Conservation (phyloP, 2,329 filamentous ascomycete genomes). For the Macrophomina phaseolina region DNA sequence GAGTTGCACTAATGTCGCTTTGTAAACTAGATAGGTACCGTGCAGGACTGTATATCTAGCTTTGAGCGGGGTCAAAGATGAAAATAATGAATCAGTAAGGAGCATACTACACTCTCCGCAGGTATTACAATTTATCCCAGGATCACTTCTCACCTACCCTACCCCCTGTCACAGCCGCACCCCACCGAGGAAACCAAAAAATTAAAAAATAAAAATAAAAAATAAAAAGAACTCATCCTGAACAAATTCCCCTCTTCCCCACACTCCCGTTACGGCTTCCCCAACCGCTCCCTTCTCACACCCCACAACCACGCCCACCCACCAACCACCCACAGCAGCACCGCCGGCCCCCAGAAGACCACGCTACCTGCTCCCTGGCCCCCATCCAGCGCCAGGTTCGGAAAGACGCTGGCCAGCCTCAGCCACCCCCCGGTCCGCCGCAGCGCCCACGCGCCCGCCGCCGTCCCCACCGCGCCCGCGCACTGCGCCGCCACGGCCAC, state of each 20-base stretch:
- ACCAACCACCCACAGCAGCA: not conserved
- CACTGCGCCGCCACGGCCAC: not conserved
- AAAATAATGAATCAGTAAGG: too few relatives aligned
- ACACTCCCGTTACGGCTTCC: not conserved
- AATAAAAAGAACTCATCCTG: not conserved
- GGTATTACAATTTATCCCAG: too few relatives aligned
- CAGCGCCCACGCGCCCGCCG: not conserved
- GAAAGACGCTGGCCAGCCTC: not conserved
- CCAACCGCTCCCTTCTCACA: not conserved
- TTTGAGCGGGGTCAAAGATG: too few relatives aligned
- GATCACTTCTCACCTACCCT: too few relatives aligned
- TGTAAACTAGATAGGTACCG: too few relatives aligned
- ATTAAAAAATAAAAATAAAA: not conserved
- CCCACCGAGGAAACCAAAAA: not conserved
- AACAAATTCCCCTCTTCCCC: too few relatives aligned
- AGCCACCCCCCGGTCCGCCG: not conserved
- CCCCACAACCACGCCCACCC: not conserved
- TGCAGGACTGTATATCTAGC: too few relatives aligned
- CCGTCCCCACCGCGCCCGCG: not conserved
- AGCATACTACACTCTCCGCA: too few relatives aligned
- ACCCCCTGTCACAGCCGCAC: too few relatives aligned
- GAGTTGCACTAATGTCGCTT: too few relatives aligned
- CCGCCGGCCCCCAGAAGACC: not conserved
- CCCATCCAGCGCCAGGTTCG: not conserved
- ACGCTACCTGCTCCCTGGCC: not conserved